phyloP scores from a whole-genome alignment of 441 rosid species.

The Metrosideros polymorpha region DNA sequence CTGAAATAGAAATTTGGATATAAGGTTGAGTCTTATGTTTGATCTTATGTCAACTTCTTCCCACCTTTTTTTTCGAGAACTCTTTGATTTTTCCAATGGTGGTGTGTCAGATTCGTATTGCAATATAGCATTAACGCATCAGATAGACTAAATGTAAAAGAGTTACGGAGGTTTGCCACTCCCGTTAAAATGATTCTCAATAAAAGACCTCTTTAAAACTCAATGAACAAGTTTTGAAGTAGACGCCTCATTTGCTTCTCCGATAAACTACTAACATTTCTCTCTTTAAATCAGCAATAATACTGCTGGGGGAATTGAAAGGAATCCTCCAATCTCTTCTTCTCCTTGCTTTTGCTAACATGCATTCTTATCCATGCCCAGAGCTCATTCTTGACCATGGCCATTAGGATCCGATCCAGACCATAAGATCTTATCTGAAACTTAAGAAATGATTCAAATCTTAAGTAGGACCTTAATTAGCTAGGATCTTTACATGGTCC shows the following conservation, averaged over 20 bases:
- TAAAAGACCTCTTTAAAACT: not conserved
- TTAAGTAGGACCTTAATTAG: not conserved
- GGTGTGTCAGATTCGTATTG: not conserved
- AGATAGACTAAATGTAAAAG: not conserved
- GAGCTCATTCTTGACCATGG: not conserved
- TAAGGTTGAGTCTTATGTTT: not conserved
- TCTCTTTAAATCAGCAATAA: not conserved
- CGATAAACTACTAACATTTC: not conserved
- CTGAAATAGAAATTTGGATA: not conserved
- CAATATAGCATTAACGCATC: not conserved
- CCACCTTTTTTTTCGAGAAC: not conserved
- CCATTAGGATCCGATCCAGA: not conserved
- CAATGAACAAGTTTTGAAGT: not conserved
- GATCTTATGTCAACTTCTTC: not conserved
- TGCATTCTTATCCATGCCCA: not conserved
- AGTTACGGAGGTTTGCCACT: not conserved
- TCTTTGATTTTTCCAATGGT: not conserved
- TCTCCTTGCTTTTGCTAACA: not conserved
- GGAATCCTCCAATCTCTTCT: not conserved
- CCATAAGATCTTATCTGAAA: not conserved
- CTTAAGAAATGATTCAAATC: not conserved
- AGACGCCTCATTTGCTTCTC: not conserved
- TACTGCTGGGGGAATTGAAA: not conserved
- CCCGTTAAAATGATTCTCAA: not conserved
- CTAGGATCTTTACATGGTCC: not conserved